Conservation (phyloP, 1,284 basidiomycete genomes). For the Naganishia sp. region DNA sequence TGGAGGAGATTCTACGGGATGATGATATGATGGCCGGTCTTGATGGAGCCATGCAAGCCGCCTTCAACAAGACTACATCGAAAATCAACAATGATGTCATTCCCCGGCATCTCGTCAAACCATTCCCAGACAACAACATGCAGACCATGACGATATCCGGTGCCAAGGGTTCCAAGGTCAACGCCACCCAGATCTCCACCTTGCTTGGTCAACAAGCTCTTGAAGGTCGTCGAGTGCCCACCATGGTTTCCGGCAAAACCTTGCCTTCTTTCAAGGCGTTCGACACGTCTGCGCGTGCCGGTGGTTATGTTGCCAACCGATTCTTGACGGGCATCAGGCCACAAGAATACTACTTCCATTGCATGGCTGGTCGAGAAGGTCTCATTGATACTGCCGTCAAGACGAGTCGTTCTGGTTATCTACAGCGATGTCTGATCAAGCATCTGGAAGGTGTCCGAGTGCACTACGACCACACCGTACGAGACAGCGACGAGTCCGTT, state of each 20-base stretch:
- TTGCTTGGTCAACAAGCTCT: conserved; percentile 95
- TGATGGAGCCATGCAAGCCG: conserved; percentile 85
- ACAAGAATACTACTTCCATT: conserved; percentile 99
- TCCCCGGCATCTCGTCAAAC: conserved; percentile 82
- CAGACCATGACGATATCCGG: conserved; percentile 98
- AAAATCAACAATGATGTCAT: conserved; percentile 85
- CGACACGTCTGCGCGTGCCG: conserved; percentile 94
- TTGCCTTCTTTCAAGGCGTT: conserved; percentile 96
- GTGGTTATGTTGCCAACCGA: conserved; percentile 99
- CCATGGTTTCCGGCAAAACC: conserved; percentile 99
- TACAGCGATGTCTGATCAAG: conserved; percentile 98
- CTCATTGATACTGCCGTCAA: conserved; percentile 99
- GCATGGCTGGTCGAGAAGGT: conserved; percentile 99
- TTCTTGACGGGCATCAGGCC: conserved; percentile 98
- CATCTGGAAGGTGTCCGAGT: conserved; percentile 95
- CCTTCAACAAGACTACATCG: conserved; percentile 86
- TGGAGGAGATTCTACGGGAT: conserved; percentile 94
- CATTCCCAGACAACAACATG: conserved; percentile 99
- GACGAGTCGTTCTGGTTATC: conserved; percentile 96
- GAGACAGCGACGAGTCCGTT: conserved; percentile 88
- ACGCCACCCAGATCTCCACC: conserved; percentile 97
- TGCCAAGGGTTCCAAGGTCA: conserved; percentile 96
- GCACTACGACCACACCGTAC: conserved; percentile 97
- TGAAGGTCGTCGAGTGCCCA: conserved; percentile 96
- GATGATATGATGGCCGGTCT: conserved; percentile 96